phyloP scores from a whole-genome alignment of 495 filamentous ascomycete genomes.

The Xylaria telfairii region DNA sequence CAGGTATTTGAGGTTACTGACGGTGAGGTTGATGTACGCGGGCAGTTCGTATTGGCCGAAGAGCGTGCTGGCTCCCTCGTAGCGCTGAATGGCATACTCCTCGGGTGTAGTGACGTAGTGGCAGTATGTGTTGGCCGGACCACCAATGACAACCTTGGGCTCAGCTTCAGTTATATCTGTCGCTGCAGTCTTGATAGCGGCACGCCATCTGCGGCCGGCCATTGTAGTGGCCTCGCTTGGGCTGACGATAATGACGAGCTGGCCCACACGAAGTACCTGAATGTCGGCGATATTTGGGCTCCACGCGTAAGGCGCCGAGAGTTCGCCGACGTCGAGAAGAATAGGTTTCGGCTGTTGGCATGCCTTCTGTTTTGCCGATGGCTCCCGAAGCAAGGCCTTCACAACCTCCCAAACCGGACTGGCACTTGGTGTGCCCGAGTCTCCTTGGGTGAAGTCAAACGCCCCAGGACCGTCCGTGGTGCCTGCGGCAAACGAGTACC shows the following conservation, averaged over 20 bases:
- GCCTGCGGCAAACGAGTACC: constrained; percentile 90
- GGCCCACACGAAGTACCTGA: constrained; percentile 87
- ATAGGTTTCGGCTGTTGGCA: constrained; percentile 90
- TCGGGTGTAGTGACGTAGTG: constrained; percentile 92
- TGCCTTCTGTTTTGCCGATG: constrained; percentile 69
- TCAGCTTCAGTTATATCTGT: constrained; percentile 39
- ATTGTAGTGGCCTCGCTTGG: constrained; percentile 94
- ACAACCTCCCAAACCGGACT: constrained; percentile 88
- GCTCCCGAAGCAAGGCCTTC: constrained; percentile 70
- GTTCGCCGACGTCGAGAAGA: constrained; percentile 86
- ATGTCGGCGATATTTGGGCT: constrained; percentile 90
- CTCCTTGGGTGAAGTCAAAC: constrained; percentile 92
- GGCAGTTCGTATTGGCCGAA: constrained; percentile 84
- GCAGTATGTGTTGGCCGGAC: constrained; percentile 90
- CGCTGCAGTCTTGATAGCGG: constrained; percentile 67
- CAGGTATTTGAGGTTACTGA: constrained; percentile 73
- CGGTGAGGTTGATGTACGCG: constrained; percentile 85
- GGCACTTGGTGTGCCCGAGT: constrained; percentile 67
- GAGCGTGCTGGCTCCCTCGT: constrained; percentile 94
- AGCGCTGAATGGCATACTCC: constrained; percentile 89
- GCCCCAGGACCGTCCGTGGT: constrained; percentile 91
- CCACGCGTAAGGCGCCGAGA: constrained; percentile 82
- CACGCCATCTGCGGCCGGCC: constrained; percentile 89
- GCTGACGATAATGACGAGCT: constrained; percentile 83
- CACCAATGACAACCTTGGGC: constrained; percentile 73